Percentiles rank a stretch among this genome's conserved stretches.
phyloP scores from a whole-genome alignment of 2,329 filamentous ascomycete genomes.

The Fusarium concolor region DNA sequence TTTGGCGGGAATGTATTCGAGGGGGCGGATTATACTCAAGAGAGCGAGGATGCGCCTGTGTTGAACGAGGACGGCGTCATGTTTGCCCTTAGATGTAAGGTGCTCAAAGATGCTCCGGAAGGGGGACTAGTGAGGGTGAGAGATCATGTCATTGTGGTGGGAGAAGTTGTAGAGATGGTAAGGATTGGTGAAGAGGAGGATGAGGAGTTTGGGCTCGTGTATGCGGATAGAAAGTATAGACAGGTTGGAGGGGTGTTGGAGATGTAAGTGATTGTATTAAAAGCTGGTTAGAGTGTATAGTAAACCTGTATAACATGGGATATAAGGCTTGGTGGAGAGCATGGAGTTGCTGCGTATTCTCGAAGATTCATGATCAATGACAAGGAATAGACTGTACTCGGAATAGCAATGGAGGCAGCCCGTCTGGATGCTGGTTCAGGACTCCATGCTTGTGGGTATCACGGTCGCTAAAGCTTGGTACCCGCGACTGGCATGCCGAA shows the following conservation, averaged over 20 bases:
- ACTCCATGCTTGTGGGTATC: neutral
- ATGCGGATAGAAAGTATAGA: slow-evolving; percentile 63
- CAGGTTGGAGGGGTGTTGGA: slow-evolving; percentile 54
- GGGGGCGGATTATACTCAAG: slow-evolving; percentile 29
- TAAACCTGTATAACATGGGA: slow-evolving; percentile 26
- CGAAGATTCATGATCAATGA: slow-evolving; percentile 12
- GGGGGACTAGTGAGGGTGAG: slow-evolving; percentile 60
- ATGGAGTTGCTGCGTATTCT: neutral
- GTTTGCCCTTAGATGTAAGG: slow-evolving; percentile 58
- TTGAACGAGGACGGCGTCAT: slow-evolving; percentile 65
- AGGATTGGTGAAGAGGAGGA: slow-evolving; percentile 47
- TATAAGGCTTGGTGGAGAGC: neutral
- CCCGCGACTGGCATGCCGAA: neutral
- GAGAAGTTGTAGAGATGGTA: slow-evolving; percentile 61
- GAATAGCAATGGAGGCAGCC: neutral
- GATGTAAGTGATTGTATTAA: slow-evolving; percentile 21
- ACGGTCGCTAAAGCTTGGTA: neutral
- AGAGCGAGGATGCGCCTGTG: slow-evolving; percentile 52
- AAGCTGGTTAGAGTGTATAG: slow-evolving; percentile 28
- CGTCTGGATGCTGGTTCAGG: too few relatives aligned
- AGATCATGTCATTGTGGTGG: slow-evolving; percentile 65
- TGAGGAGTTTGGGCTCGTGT: slow-evolving; percentile 60
- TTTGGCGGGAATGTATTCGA: slow-evolving; percentile 54
- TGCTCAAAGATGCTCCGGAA: slow-evolving; percentile 55
- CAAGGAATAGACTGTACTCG: neutral